Evolutionary conservation across 2,329 filamentous ascomycete genomes (phyloP).

Genomic region (Colletotrichum salicis): DNA sequence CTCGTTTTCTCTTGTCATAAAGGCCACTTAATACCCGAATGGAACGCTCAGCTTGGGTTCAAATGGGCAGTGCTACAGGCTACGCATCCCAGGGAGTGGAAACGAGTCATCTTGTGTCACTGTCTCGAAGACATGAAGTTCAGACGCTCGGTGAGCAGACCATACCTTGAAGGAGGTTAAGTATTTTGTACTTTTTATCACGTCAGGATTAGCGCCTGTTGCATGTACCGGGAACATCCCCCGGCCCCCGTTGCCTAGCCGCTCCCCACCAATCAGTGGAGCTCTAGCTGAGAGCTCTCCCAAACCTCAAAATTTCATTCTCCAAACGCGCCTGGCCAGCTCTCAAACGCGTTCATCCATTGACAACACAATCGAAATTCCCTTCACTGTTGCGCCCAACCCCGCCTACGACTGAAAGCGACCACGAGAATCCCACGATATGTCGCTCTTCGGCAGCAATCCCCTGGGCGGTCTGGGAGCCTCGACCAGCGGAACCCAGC

Average conservation of each 20-base stretch:
- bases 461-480: constrained; percentile 37
- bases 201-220: background rate
- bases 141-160: constrained; percentile 16
- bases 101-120: too few species aligned
- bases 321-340: constrained; percentile 26
- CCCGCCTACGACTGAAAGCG: constrained; percentile 9
- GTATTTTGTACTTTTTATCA: background rate
- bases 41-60: too few species aligned
- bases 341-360: constrained; percentile 8
- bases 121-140: background rate
- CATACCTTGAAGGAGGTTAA: background rate
- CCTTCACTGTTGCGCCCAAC: constrained; percentile 14
- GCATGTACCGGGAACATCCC: background rate
- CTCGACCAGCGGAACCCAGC: constrained; percentile 27
- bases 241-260: constrained; percentile 29
- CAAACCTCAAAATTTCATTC: constrained; percentile 34
- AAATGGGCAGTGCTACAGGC: too few species aligned
- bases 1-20: too few species aligned
- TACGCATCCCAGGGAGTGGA: too few species aligned
- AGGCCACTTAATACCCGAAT: too few species aligned
- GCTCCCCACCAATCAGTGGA: constrained; percentile 37
- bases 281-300: constrained; percentile 32
- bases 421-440: constrained; percentile 8
- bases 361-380: background rate
- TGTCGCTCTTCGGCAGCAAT: constrained; percentile 38